A percentile compares a stretch with the other conserved stretches of the same genome.
These are phyloP conservation scores for Rhizopus stolonifer DNA, from an alignment of 371 early-diverging fungal genomes.

Conservation along the genomic window DNA sequence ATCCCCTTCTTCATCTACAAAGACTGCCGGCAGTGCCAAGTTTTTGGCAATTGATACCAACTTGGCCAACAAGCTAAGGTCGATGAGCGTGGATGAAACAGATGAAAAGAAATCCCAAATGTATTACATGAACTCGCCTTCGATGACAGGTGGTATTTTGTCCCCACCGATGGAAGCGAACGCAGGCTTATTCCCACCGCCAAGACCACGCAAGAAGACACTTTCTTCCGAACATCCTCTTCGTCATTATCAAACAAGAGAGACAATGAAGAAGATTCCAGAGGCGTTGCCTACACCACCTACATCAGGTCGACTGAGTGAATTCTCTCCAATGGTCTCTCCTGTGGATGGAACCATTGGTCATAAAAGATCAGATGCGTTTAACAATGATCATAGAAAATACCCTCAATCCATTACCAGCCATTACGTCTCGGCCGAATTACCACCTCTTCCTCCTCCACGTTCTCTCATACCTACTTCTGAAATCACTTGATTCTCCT, in stretches of 20 bases:
- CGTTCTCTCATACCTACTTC: no score
- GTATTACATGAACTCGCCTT: background rate
- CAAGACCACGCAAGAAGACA: conserved; percentile 7
- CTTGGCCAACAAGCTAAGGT: conserved; percentile 10
- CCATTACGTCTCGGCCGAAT: conserved; percentile 10
- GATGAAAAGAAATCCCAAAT: background rate
- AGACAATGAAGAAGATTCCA: background rate
- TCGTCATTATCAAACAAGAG: background rate
- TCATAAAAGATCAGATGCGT: no score
- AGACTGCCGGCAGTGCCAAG: background rate
- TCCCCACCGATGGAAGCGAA: background rate
- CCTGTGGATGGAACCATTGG: no score
- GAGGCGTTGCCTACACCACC: background rate
- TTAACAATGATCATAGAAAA: background rate
- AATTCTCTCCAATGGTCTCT: background rate
- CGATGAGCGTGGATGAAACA: background rate
- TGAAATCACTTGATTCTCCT: no score
- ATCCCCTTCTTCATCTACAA: background rate
- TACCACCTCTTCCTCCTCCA: conserved; percentile 13
- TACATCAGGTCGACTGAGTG: background rate
- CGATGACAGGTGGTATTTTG: background rate
- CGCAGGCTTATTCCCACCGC: conserved; percentile 9
- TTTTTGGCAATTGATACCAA: conserved; percentile 2
- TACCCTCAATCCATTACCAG: background rate
- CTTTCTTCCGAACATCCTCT: background rate